phyloP scores from a whole-genome alignment of 495 filamentous ascomycete genomes.

The Hyaloscypha bicolor region DNA sequence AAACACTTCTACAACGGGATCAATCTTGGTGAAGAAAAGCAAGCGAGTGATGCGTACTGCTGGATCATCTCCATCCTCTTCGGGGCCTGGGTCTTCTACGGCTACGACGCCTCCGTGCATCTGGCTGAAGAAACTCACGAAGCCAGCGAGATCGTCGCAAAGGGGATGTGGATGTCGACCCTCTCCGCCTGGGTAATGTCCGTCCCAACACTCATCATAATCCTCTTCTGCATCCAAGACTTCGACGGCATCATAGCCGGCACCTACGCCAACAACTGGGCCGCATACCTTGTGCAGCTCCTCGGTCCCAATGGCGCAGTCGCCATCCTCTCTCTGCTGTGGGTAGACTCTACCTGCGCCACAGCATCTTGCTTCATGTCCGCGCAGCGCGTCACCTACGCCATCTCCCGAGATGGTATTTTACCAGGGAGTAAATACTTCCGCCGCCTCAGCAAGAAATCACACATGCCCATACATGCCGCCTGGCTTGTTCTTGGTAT shows the following conservation, averaged over 20 bases:
- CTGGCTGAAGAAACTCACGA: slow-evolving; percentile 52
- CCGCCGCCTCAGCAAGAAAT: slow-evolving; percentile 25
- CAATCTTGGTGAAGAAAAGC: slow-evolving; percentile 27
- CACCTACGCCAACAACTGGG: slow-evolving; percentile 39
- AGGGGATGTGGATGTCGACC: slow-evolving; percentile 41
- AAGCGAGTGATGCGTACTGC: slow-evolving; percentile 34
- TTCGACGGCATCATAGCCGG: slow-evolving; percentile 35
- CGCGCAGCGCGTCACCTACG: slow-evolving; percentile 40
- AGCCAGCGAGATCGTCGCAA: slow-evolving; percentile 38
- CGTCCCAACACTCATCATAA: slow-evolving; percentile 36
- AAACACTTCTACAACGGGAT: slow-evolving; percentile 36
- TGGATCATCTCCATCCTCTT: slow-evolving; percentile 34
- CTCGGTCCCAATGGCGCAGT: slow-evolving; percentile 34
- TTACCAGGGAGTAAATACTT: slow-evolving; percentile 36
- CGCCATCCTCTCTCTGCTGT: slow-evolving; percentile 36
- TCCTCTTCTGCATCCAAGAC: slow-evolving; percentile 38
- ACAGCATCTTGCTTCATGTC: slow-evolving; percentile 38
- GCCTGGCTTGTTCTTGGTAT: slow-evolving; percentile 35
- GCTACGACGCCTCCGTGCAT: slow-evolving; percentile 52
- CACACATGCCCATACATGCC: slow-evolving; percentile 37
- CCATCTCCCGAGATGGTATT: slow-evolving; percentile 38
- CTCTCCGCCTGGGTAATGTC: slow-evolving; percentile 37
- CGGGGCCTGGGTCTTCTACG: slow-evolving; percentile 36
- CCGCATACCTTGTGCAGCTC: slow-evolving; percentile 39
- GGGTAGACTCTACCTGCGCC: slow-evolving; percentile 37